Percentiles rank a stretch among this genome's conserved stretches.
These are phyloP conservation scores for Candida tunisiensis DNA, from an alignment of 1,139 yeast genomes.

Conservation along the genomic window DNA sequence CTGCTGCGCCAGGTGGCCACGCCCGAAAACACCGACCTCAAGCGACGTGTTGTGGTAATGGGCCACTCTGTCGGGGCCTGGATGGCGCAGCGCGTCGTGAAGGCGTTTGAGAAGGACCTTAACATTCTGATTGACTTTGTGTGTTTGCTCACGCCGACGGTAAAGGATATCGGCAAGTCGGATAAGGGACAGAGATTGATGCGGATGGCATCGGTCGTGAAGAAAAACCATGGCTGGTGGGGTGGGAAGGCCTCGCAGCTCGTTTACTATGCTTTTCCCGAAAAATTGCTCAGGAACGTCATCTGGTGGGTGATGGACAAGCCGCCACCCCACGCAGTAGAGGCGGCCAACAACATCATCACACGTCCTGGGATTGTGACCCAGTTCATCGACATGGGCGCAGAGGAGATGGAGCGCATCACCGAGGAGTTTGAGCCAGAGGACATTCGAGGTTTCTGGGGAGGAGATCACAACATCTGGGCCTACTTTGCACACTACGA, in stretches of 20 bases:
- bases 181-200: constrained; percentile 29
- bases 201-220: constrained; percentile 8
- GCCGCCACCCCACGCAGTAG: constrained; percentile 21
- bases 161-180: constrained; percentile 36
- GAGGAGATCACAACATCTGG: constrained; percentile 28
- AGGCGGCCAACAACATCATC: constrained; percentile 28
- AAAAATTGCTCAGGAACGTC: constrained; percentile 4
- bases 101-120: constrained; percentile 6
- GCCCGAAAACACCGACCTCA: too few species aligned
- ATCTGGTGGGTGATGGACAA: constrained; percentile 6
- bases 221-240: constrained; percentile 2
- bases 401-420: constrained; percentile 38
- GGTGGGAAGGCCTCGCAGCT: constrained; percentile 6
- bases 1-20: constrained; percentile 20
- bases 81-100: constrained; percentile 33
- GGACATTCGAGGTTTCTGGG: constrained; percentile 34
- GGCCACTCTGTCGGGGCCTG: constrained; percentile 53
- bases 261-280: constrained; percentile 9
- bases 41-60: constrained; percentile 28
- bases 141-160: constrained; percentile 52
- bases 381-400: constrained; percentile 39
- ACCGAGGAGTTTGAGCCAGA: constrained; percentile 17
- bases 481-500: constrained; percentile 37
- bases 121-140: constrained; percentile 20
- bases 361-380: constrained; percentile 25